Evolutionary conservation across 345 rosid species (phyloP).

Genomic region (Syzygium grande): DNA sequence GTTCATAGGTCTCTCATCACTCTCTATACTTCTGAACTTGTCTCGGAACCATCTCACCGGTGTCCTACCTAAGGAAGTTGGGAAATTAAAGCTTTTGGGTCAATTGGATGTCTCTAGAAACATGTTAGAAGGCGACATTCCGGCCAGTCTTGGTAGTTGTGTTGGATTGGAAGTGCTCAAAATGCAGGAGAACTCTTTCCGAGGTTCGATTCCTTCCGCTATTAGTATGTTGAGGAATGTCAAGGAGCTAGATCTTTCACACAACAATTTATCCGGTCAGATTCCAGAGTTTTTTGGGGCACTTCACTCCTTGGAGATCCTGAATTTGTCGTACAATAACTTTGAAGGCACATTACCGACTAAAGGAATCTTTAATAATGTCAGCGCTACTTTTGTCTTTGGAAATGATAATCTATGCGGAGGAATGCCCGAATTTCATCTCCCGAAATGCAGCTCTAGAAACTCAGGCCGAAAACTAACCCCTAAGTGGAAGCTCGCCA

Average conservation of each 20-base stretch:
- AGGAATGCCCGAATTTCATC: not conserved
- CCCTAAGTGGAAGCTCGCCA: not conserved
- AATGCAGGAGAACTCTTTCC: conserved; percentile 11
- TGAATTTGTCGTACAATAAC: conserved; percentile 16
- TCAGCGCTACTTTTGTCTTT: not conserved
- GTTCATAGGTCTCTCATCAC: not conserved
- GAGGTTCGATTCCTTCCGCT: conserved; percentile 3
- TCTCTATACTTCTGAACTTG: conserved; percentile 1
- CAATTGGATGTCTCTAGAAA: conserved; percentile 14
- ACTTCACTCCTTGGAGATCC: not conserved
- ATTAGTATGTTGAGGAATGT: conserved; percentile 8
- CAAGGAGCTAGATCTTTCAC: conserved; percentile 8
- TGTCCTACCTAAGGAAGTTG: conserved; percentile 4
- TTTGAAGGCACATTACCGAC: conserved; percentile 11
- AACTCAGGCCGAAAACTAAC: fast-evolving
- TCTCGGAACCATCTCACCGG: conserved; percentile 15
- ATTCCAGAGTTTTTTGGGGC: conserved; percentile 6
- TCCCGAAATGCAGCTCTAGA: not conserved
- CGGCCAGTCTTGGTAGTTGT: conserved; percentile 5
- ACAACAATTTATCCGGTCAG: conserved; percentile 12
- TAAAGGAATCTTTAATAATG: conserved; percentile 13
- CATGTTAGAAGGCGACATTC: conserved; percentile 10
- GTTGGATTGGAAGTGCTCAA: not conserved
- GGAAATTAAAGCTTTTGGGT: conserved; percentile 6
- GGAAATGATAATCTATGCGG: conserved; percentile 22